Evolutionary conservation across 2,329 filamentous ascomycete genomes (phyloP), one percentile per base, ranked within the genome.

Genomic region (Exophiala oligosperma): DNA sequence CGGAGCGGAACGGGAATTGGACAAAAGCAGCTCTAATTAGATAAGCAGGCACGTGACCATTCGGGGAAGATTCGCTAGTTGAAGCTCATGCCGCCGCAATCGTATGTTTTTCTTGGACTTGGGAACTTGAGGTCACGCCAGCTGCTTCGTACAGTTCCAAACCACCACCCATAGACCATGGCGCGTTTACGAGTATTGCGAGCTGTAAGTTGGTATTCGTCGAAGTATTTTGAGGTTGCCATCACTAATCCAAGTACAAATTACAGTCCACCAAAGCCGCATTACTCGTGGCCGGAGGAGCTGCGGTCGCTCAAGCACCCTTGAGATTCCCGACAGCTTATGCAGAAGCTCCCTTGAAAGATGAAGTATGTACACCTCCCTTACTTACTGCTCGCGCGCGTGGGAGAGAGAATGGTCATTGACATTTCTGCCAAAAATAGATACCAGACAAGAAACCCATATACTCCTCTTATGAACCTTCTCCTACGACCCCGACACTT

Each of bases 271-370:
- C 48, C 21, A 47, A 60, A 44, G 57, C 57, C 38, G 62, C 62
- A 38, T 38, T 64, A 41, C 51, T 65, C 44, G 60, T 61, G 21
- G 49, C 64, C 26, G 62, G 60, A 54, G 64, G 62, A 44, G 56
- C 59, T 17, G 62, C 62, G 9, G 56, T 54, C 48, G 57, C 62
- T 14, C 58, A 62, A 58, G 49, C 50, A 41, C 49, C 57, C 28
- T 72, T 74, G 65, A 75, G 74, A 54, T 72, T 72, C 61, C 71
- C 70, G 55, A 76, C 71, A 56, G 74, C 70, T 28, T 75, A 71
- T 61, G 76, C 76, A 56, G 76, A 79, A 67, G 72, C 72, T 56
- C 73, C 75, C 52, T 65, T 65, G 40, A 70, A 75, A 35, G 60
- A 61, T 32, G 50, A 60, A 40, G 74, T 74, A 73, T 17, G 60